Evolutionary conservation across 129 eudicot species (phyloP), one percentile per base, ranked within the genome.

Genomic region (Heracleum sosnowskyi): DNA sequence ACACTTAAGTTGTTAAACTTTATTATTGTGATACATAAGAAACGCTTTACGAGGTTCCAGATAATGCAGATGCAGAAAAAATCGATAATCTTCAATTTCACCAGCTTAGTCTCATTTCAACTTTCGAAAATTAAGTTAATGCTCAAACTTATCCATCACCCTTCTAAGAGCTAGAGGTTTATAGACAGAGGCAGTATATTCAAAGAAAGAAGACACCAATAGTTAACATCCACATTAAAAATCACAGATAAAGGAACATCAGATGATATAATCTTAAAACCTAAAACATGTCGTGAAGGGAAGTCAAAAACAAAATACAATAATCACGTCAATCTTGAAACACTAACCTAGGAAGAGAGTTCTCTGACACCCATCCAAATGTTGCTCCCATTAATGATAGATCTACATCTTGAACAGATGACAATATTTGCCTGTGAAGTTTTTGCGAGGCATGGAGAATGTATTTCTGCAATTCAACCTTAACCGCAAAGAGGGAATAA

Each of bases 311-410:
- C n/a, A n/a, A n/a, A n/a, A n/a, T n/a, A n/a, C n/a, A n/a, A n/a
- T n/a, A n/a, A n/a, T n/a, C n/a, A n/a, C n/a, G n/a, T n/a, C n/a
- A n/a, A n/a, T n/a, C n/a, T n/a, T n/a, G n/a, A n/a, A n/a, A n/a
- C n/a, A n/a, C n/a, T n/a, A n/a, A n/a, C 98, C 96, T 90, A 0
- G 98, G 98, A 55, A 88, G 86, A 20, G 66, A 71, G n/a, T 75
- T 78, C 63, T 93, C 96, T 0, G 89, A 79, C 60, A 89, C 97
- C 93, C 93, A 91, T 45, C 96, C 98, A 76, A 85, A 91, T 22
- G 97, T 86, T 74, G 89, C 45, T 46, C 29, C 78, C 75, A 53
- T 33, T 2, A 81, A 24, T 55, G 55, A 78, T 24, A 75, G 77
- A 34, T 92, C 77, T 75, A 87, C 81, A 2, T 78, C 34, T 16